Conservation (phyloP, 176 grass and related monocot species). For the Oropetium thomaeum region DNA sequence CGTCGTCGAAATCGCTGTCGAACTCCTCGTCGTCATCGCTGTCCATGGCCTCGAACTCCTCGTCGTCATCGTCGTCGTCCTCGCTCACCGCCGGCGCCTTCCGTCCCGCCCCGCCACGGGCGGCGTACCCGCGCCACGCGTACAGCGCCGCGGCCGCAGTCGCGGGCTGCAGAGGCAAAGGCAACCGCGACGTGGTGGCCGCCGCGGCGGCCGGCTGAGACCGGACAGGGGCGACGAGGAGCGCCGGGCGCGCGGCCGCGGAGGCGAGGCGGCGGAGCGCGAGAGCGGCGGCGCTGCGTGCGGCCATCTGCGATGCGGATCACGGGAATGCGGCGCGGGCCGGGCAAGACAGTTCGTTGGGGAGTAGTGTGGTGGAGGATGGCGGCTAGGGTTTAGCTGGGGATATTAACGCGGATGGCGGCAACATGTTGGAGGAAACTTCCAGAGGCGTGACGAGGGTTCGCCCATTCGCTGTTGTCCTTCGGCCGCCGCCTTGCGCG, state of each 20-base stretch:
- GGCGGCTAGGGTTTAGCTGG: not conserved
- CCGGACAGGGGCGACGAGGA: not conserved
- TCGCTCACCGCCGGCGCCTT: constrained; percentile 30
- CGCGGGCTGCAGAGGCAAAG: not conserved
- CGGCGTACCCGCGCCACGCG: constrained; percentile 25
- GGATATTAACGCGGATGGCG: not conserved
- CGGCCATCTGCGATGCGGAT: not conserved
- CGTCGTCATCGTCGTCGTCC: not conserved
- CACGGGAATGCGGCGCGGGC: not conserved
- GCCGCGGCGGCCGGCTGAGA: not conserved
- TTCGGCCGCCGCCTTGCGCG: no score
- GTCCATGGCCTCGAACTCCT: constrained; percentile 3
- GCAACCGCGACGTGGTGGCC: not conserved
- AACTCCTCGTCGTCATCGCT: constrained; percentile 19
- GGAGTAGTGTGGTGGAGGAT: not conserved
- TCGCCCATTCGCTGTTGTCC: no score
- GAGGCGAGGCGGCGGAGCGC: constrained; percentile 20
- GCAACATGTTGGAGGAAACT: not conserved
- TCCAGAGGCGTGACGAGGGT: not conserved
- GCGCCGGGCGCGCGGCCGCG: not conserved
- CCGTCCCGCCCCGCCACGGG: not conserved
- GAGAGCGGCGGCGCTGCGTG: constrained; percentile 11
- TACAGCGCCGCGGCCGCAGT: not conserved
- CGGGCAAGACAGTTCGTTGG: no score
- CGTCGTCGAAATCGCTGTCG: constrained; percentile 18